Percentiles rank a stretch among this genome's conserved stretches.
Conservation (phyloP, 305 asterid species). For the Euphrasia arctica region DNA sequence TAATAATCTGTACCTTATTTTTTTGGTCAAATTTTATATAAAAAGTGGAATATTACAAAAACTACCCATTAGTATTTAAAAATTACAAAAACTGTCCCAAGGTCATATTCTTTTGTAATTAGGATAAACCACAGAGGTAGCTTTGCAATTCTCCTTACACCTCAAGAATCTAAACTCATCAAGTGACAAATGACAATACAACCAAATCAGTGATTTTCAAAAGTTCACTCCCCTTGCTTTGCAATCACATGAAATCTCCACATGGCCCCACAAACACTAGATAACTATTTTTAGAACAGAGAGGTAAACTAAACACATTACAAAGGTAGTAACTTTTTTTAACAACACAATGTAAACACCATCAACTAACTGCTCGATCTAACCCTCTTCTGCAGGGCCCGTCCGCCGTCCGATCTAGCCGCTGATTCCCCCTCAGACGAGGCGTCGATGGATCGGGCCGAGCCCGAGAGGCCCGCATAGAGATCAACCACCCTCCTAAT, state of each 20-base stretch:
- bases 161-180: not conserved
- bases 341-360: not conserved
- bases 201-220: not conserved
- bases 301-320: slow-evolving; percentile 23
- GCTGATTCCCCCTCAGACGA: slow-evolving; percentile 74
- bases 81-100: no score
- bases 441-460: slow-evolving; percentile 54
- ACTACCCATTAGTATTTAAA: no score
- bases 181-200: no score
- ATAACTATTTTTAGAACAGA: no score
- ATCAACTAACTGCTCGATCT: slow-evolving; percentile 35
- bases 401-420: slow-evolving; percentile 51
- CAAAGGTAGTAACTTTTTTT: not conserved
- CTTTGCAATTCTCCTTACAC: not conserved
- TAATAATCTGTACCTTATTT: no score
- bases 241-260: no score
- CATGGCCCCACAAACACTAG: not conserved
- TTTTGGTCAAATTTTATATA: no score
- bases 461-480: slow-evolving; percentile 66
- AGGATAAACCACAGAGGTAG: not conserved
- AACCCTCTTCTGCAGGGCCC: slow-evolving; percentile 63
- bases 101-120: not conserved
- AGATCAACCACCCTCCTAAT: slow-evolving; percentile 80
- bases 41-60: no score
- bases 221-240: not conserved